phyloP scores from a whole-genome alignment of 2,329 filamentous ascomycete species.

The Aspergillus hiratsukae region DNA sequence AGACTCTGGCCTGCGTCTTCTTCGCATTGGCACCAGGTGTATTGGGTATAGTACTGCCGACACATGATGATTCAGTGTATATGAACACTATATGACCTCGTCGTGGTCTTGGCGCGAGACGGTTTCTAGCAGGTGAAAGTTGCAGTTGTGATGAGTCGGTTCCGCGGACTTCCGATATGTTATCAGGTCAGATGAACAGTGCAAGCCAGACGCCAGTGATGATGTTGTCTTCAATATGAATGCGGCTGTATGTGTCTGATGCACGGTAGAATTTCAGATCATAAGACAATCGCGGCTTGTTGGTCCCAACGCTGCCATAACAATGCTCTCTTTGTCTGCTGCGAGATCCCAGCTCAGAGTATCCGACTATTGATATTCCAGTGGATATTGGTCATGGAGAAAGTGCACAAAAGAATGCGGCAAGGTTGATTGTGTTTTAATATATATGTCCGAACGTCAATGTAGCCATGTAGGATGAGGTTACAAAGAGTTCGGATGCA shows the following conservation, averaged over 20 bases:
- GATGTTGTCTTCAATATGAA: background rate
- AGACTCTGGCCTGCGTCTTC: constrained; percentile 29
- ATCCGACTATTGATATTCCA: background rate
- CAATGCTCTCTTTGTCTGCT: background rate
- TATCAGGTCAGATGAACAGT: background rate
- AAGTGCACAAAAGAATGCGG: background rate
- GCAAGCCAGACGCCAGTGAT: background rate
- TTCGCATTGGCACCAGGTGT: constrained; percentile 38
- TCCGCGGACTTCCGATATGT: background rate
- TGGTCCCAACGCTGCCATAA: background rate
- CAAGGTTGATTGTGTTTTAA: background rate
- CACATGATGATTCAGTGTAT: constrained; percentile 24
- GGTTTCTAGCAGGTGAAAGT: background rate
- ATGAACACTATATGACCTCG: background rate
- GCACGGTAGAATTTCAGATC: background rate
- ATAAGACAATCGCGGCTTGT: background rate
- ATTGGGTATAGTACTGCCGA: constrained; percentile 33
- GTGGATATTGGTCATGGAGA: background rate
- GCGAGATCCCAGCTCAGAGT: background rate
- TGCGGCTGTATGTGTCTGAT: background rate
- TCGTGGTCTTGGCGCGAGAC: background rate
- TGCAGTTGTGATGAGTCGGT: background rate
- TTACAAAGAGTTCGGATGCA: background rate
- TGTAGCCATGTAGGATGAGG: background rate
- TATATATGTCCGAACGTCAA: background rate